Conservation (phyloP, 768 basidiomycete genomes). For the Mycena olivaceomarginata region DNA sequence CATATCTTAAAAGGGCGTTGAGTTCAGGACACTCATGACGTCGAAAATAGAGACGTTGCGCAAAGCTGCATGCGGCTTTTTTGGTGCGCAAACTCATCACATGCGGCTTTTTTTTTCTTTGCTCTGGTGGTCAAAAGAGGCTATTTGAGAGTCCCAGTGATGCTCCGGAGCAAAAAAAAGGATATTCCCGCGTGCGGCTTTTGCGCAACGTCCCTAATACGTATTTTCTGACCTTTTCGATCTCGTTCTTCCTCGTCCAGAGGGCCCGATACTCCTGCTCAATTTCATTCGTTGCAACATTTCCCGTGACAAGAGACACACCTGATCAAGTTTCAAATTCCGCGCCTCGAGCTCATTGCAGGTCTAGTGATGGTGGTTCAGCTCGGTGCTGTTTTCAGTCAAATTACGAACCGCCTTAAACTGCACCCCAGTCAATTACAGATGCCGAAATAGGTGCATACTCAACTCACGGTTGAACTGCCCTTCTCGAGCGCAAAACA, state of each 20-base stretch:
- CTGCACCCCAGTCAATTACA: neutral
- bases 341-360: conserved; percentile 10
- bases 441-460: neutral
- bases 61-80: too few species aligned
- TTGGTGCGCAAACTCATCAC: too few species aligned
- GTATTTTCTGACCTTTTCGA: neutral
- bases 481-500: neutral
- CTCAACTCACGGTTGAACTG: neutral
- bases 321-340: conserved; percentile 3
- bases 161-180: too few species aligned
- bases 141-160: too few species aligned
- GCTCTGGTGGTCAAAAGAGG: too few species aligned
- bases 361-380: neutral
- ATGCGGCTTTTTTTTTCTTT: too few species aligned
- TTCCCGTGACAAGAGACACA: neutral
- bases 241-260: neutral
- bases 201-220: too few species aligned
- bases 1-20: neutral
- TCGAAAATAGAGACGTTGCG: too few species aligned
- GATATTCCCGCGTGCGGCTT: too few species aligned
- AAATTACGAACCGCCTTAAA: neutral
- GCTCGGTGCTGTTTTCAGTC: neutral
- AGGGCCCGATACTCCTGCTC: neutral
- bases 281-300: neutral
- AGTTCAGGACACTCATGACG: neutral